phyloP scores from a whole-genome alignment of 2,329 filamentous ascomycete genomes.

The Chrysosphaeria jannelii region DNA sequence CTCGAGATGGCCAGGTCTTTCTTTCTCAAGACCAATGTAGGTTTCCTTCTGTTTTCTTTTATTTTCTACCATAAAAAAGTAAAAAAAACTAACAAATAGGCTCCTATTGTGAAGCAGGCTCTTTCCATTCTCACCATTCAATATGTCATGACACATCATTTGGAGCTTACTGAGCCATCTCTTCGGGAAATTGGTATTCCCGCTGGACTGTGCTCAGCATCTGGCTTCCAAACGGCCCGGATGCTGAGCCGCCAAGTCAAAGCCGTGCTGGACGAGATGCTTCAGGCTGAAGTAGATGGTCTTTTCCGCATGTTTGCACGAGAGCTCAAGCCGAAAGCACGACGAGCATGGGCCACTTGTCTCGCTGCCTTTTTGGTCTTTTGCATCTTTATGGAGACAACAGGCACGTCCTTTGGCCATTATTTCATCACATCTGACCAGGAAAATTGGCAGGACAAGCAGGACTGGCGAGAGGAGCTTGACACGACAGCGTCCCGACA shows the following conservation, averaged over 20 bases:
- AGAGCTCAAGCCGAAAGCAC: slow-evolving; percentile 21
- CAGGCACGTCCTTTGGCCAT: slow-evolving; percentile 20
- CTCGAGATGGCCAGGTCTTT: slow-evolving; percentile 18
- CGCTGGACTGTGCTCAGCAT: slow-evolving; percentile 14
- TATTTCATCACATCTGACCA: slow-evolving; percentile 21
- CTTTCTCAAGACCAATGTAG: slow-evolving; percentile 14
- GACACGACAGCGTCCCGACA: slow-evolving; percentile 6
- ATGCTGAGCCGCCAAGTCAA: slow-evolving; percentile 26
- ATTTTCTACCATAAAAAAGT: too few relatives aligned
- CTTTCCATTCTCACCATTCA: slow-evolving; percentile 25
- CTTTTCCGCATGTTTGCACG: slow-evolving; percentile 22
- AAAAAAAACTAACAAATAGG: too few relatives aligned
- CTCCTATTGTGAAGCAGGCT: slow-evolving; percentile 19
- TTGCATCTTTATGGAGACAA: slow-evolving; percentile 26
- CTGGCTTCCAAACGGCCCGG: slow-evolving; percentile 17
- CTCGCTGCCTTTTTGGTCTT: slow-evolving; percentile 24
- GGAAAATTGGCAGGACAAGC: slow-evolving; percentile 11
- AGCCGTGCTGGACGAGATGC: slow-evolving; percentile 22
- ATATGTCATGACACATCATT: slow-evolving; percentile 23
- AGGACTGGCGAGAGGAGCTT: too few relatives aligned
- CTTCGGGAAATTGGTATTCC: slow-evolving; percentile 11
- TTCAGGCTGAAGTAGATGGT: slow-evolving; percentile 18
- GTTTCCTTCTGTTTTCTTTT: not conserved
- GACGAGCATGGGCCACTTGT: slow-evolving; percentile 24
- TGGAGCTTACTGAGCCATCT: slow-evolving; percentile 17